Percentiles rank a stretch among this genome's conserved stretches.
Evolutionary conservation across 805 yeast genomes (phyloP).

Genomic region (Teunomyces cretensis): DNA sequence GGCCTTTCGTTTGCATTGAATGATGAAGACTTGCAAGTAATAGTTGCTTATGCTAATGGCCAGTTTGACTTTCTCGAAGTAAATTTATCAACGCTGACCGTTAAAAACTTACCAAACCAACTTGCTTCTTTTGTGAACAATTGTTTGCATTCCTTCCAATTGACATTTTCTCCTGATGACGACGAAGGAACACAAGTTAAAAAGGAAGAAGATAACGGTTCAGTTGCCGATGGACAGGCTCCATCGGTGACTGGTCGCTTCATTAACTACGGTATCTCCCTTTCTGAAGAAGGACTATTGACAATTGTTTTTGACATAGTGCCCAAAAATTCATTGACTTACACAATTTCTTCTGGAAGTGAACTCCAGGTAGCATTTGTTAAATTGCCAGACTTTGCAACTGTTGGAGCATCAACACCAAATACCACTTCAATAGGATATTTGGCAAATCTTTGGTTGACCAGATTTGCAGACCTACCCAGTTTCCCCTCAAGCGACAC

Average conservation of each 20-base stretch:
- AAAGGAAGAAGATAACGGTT: neutral
- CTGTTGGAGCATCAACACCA: neutral
- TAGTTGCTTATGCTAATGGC: slow-evolving; percentile 20
- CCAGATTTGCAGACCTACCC: slow-evolving; percentile 18
- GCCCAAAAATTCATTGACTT: slow-evolving; percentile 28
- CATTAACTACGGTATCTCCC: slow-evolving; percentile 22
- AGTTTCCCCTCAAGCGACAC: slow-evolving; percentile 13
- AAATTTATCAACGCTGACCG: slow-evolving; percentile 1
- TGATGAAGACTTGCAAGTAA: slow-evolving; percentile 6
- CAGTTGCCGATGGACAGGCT: neutral
- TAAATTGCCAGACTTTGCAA: slow-evolving; percentile 9
- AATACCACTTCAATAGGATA: slow-evolving; percentile 22
- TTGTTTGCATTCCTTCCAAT: slow-evolving; percentile 20
- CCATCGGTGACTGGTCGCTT: slow-evolving; percentile 27
- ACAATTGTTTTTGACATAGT: slow-evolving; percentile 23
- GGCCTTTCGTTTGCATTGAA: slow-evolving; percentile 2
- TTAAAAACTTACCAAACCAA: slow-evolving; percentile 2
- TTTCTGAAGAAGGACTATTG: slow-evolving; percentile 18
- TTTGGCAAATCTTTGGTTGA: slow-evolving; percentile 23
- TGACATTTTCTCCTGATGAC: slow-evolving; percentile 16
- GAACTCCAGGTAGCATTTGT: slow-evolving; percentile 27
- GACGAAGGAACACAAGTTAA: slow-evolving; percentile 7
- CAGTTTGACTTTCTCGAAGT: slow-evolving; percentile 14
- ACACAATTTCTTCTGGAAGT: slow-evolving; percentile 24
- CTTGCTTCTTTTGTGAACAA: slow-evolving; percentile 19